Percentiles rank a stretch among this genome's conserved stretches.
Evolutionary conservation across 805 yeast genomes (phyloP).

Genomic region (Saturnispora gosingensis): DNA sequence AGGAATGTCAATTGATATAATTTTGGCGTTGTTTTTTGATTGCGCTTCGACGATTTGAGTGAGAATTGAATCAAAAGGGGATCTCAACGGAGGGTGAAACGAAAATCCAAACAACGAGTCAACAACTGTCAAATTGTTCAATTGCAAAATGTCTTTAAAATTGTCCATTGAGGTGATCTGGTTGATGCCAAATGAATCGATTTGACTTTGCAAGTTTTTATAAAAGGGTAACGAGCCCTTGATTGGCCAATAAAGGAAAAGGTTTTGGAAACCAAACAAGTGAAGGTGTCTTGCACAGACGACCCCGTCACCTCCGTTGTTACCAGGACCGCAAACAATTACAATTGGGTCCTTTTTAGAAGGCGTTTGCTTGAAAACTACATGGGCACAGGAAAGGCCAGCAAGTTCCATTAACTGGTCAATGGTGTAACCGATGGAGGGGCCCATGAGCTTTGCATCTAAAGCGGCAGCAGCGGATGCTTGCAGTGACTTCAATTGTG

Average conservation of each 20-base stretch:
- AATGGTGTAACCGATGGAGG: constrained; percentile 61
- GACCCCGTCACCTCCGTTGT: constrained; percentile 94
- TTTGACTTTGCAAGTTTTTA: constrained; percentile 53
- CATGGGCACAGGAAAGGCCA: constrained; percentile 88
- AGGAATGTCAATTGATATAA: constrained; percentile 83
- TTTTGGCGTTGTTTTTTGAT: constrained; percentile 33
- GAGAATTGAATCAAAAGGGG: constrained; percentile 54
- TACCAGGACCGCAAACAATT: constrained; percentile 89
- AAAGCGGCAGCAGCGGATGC: constrained; percentile 62
- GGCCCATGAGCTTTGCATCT: constrained; percentile 75
- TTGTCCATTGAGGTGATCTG: constrained; percentile 12
- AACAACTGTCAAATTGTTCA: constrained; percentile 40
- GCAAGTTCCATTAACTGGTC: constrained; percentile 96
- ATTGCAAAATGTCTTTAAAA: constrained; percentile 22
- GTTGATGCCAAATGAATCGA: constrained; percentile 49
- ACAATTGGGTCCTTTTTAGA: constrained; percentile 34
- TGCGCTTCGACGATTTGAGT: constrained; percentile 30
- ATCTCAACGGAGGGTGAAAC: constrained; percentile 78
- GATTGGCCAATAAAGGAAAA: constrained; percentile 75
- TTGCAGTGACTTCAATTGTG: constrained; percentile 31
- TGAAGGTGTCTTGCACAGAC: constrained; percentile 90
- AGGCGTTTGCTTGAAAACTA: constrained; percentile 55
- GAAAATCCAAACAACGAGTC: constrained; percentile 93
- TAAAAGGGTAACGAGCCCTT: constrained; percentile 49
- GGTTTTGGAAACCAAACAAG: constrained; percentile 61